Evolutionary conservation across 257 asterid species (phyloP), one percentile per base, ranked within the genome.

Genomic region (Mentha longifolia): DNA sequence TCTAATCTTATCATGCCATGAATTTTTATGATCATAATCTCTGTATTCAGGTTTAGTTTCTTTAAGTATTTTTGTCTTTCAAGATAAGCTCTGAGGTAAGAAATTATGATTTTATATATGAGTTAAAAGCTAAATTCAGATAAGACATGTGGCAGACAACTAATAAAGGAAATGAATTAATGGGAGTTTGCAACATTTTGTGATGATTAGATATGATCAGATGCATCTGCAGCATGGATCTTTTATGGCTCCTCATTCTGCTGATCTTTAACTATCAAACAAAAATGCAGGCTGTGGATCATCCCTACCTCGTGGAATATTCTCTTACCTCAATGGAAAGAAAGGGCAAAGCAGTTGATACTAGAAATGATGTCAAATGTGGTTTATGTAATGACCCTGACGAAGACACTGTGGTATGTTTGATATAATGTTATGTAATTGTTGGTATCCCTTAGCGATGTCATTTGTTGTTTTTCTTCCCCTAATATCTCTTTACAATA

Each of bases 271-370:
- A 55, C 76, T 60, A 9, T 17, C 43, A 54, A 63, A 42, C 69
- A 17, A 49, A 43, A 14, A 67, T 64, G 65, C 88, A 93, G 98
- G 98, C 98, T 71, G 98, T 94, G 75, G 95, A 94, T 78, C 98
- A 94, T 82, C 96, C 98, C 71, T 91, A 94, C 84, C 98, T 94
- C 70, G 96, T 94, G 67, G 96, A 86, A 72, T 91, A 94, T 86
- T 91, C 96, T 59, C 84, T 65, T 64, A 72, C 90, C 67, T 70
- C 95, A 71, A 72, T 80, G 85, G 88, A 78, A 70, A 86, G 87
- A 68, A 85, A 69, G 79, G 89, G 79, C 72, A 76, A 74, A 71
- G 35, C 78, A 61, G 83, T 72, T 79, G 88, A 79, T 56, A 77
- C 79, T 65, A 67, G 75, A 73, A 80, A 62, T 46, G 85, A 58